Conservation (phyloP, 2,329 filamentous ascomycete species). For the Davidsoniella australis region DNA sequence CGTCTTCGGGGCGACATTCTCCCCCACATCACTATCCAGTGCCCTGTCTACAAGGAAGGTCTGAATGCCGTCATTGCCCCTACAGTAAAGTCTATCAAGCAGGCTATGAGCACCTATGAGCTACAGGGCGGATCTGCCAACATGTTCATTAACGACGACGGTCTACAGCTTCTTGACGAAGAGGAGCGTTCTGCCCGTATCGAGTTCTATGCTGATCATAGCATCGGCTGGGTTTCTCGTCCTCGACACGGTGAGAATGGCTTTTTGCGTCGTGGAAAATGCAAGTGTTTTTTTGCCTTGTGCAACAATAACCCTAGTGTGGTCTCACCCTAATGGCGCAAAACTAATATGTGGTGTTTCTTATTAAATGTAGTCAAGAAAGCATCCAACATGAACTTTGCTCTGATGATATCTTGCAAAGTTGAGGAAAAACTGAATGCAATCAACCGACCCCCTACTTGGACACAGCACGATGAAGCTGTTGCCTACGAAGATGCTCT, state of each 20-base stretch:
- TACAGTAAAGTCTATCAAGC: constrained; percentile 61
- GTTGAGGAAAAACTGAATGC: constrained; percentile 51
- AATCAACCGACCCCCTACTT: constrained; percentile 39
- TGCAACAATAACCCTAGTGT: not conserved
- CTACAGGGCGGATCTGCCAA: constrained; percentile 63
- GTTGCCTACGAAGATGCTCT: constrained; percentile 48
- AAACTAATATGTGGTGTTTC: not conserved
- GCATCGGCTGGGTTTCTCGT: constrained; percentile 52
- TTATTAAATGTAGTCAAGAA: constrained; percentile 33
- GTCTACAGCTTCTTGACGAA: constrained; percentile 48
- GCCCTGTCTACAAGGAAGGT: constrained; percentile 78
- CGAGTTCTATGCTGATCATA: constrained; percentile 52
- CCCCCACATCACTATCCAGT: constrained; percentile 67
- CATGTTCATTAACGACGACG: constrained; percentile 62
- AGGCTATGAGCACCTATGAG: constrained; percentile 61
- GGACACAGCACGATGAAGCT: constrained; percentile 53
- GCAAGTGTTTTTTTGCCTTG: not conserved
- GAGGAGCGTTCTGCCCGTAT: constrained; percentile 46
- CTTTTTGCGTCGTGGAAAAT: constrained; percentile 46
- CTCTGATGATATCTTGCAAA: constrained; percentile 47
- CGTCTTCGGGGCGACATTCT: constrained; percentile 39
- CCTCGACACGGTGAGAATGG: constrained; percentile 46
- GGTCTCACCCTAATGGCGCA: not conserved
- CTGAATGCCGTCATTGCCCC: constrained; percentile 57
- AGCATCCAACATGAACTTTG: constrained; percentile 59